Conservation (phyloP, 768 basidiomycete species). For the Ramaria sp. region DNA sequence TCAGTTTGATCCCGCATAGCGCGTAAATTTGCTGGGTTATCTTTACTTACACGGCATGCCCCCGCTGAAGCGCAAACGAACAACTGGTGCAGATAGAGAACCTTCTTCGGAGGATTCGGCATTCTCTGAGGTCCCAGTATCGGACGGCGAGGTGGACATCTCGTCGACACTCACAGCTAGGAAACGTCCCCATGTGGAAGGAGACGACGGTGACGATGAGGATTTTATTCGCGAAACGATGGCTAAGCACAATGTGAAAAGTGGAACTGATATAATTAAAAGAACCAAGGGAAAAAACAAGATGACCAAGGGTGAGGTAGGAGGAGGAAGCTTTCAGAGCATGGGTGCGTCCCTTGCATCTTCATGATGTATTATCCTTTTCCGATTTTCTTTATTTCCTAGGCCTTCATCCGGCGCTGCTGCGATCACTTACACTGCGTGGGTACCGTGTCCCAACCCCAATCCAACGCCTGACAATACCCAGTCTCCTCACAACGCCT, state of each 20-base stretch:
- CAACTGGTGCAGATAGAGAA: constrained; percentile 9
- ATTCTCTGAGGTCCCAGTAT: constrained; percentile 2
- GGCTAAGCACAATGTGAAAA: constrained; percentile 59
- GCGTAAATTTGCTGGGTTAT: background rate
- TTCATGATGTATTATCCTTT: constrained; percentile 4
- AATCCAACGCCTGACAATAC: constrained; percentile 87
- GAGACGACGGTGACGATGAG: constrained; percentile 7
- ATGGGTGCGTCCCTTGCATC: constrained; percentile 54
- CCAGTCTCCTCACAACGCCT: constrained; percentile 70
- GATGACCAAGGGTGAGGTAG: constrained; percentile 63
- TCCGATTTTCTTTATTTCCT: background rate
- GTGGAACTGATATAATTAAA: constrained; percentile 67
- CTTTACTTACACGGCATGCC: constrained; percentile 13
- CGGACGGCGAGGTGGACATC: constrained; percentile 46
- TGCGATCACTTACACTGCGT: constrained; percentile 80
- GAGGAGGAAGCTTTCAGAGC: constrained; percentile 92
- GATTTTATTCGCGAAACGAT: constrained; percentile 65
- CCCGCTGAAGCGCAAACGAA: constrained; percentile 22
- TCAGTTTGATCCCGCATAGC: too few relatives aligned
- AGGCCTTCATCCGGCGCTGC: constrained; percentile 77
- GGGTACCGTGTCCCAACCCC: constrained; percentile 94
- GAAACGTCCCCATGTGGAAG: constrained; percentile 12
- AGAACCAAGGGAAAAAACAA: constrained; percentile 66
- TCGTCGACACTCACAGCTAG: constrained; percentile 49
- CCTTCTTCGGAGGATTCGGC: background rate